Evolutionary conservation across 2,329 filamentous ascomycete species (phyloP).

Genomic region (Colletotrichum tamarilloi): DNA sequence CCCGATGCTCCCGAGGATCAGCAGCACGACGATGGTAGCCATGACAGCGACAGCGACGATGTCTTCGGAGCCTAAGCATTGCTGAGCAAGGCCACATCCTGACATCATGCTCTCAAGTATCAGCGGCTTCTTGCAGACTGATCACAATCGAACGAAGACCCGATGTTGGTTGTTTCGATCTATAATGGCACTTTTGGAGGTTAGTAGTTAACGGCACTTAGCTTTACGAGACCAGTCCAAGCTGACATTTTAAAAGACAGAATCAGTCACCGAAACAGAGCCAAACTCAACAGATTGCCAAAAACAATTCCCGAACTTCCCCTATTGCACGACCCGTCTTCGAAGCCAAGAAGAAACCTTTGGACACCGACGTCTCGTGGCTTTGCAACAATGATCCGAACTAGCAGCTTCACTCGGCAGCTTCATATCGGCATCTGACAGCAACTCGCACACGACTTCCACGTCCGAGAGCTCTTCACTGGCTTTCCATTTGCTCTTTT

Average conservation of each 20-base stretch:
- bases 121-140: background rate
- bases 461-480: background rate
- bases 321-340: background rate
- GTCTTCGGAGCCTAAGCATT: background rate
- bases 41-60: constrained; percentile 1
- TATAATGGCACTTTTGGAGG: background rate
- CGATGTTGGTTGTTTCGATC: background rate
- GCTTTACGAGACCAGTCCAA: background rate
- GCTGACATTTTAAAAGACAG: background rate
- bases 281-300: too few relatives aligned
- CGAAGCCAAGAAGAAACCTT: background rate
- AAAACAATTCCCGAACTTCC: background rate
- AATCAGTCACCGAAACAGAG: background rate
- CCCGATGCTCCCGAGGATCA: background rate
- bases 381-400: background rate
- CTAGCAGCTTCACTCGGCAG: background rate
- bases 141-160: background rate
- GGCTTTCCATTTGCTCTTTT: background rate
- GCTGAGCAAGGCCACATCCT: too few relatives aligned
- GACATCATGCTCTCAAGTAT: background rate
- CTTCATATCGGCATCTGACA: background rate
- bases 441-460: background rate
- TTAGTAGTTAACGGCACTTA: background rate
- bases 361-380: background rate
- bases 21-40: background rate